These are phyloP conservation scores for Debaryomyces psychrophilus DNA, from an alignment of 1,139 yeast genomes.

Conservation along the genomic window DNA sequence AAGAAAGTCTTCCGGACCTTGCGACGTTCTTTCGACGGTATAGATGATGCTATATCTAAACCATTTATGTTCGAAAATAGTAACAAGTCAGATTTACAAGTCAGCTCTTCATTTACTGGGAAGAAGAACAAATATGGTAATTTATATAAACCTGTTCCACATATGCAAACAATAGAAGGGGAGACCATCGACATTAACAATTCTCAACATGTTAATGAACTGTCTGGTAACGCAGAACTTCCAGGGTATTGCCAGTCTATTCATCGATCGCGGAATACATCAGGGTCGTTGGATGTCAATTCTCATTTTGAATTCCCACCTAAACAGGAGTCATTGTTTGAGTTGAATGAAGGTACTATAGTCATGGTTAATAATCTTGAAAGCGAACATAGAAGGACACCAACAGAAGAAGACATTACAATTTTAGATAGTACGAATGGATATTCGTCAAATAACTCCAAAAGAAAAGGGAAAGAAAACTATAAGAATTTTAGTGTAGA, in stretches of 20 bases:
- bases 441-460: neutral
- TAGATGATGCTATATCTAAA: constrained; percentile 1
- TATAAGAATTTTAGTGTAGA: constrained; percentile 10
- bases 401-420: constrained; percentile 16
- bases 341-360: neutral
- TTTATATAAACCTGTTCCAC: constrained; percentile 10
- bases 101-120: neutral
- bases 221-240: neutral
- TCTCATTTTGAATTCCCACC: constrained; percentile 22
- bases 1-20: constrained; percentile 23
- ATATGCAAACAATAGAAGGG: neutral
- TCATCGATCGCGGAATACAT: constrained; percentile 4
- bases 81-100: neutral
- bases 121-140: constrained; percentile 7
- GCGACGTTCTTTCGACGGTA: constrained; percentile 13
- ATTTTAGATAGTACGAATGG: constrained; percentile 14
- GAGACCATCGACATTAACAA: neutral
- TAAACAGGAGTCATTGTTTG: neutral
- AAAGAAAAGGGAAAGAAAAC: neutral
- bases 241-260: too few species aligned
- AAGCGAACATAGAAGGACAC: constrained; percentile 5
- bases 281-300: constrained; percentile 21
- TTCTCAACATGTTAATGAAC: neutral
- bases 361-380: neutral
- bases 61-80: neutral